These are phyloP conservation scores for Pseudevernia furfuracea DNA, from an alignment of 495 filamentous ascomycete species.

Conservation along the genomic window DNA sequence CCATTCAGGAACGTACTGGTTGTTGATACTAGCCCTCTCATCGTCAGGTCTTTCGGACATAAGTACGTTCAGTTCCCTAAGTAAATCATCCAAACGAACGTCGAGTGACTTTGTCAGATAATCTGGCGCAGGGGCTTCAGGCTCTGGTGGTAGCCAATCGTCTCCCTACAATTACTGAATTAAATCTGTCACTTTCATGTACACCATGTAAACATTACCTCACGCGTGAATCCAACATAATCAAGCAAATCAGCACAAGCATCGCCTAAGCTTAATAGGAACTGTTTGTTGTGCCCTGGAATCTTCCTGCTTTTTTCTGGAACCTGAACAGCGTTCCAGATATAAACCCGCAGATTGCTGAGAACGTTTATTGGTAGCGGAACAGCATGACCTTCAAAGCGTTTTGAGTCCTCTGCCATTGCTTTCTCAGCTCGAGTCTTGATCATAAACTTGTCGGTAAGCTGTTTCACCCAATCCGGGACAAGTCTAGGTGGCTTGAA, in stretches of 20 bases:
- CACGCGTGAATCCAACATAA: conserved; percentile 52
- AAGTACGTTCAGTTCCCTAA: conserved; percentile 44
- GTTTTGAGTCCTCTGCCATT: conserved; percentile 47
- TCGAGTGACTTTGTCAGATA: conserved; percentile 41
- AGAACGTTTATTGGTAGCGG: conserved; percentile 45
- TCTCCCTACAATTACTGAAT: conserved; percentile 21
- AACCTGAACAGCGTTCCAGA: conserved; percentile 52
- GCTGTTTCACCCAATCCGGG: conserved; percentile 40
- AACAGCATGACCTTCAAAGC: conserved; percentile 46
- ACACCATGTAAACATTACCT: conserved; percentile 29
- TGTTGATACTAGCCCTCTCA: conserved; percentile 38
- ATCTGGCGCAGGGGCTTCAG: conserved; percentile 30
- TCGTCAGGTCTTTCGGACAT: conserved; percentile 37
- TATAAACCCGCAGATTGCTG: conserved; percentile 51
- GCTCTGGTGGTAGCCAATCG: conserved; percentile 42
- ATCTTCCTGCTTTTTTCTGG: conserved; percentile 45
- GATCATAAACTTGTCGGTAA: conserved; percentile 51
- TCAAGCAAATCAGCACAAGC: conserved; percentile 56
- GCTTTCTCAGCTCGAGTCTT: conserved; percentile 45
- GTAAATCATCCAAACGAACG: conserved; percentile 48
- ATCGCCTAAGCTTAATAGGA: conserved; percentile 58
- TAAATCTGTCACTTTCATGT: not conserved
- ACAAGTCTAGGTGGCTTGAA: conserved; percentile 47
- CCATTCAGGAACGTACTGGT: conserved; percentile 28
- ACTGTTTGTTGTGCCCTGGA: conserved; percentile 62